Conservation (phyloP, 106 monocot genomes). For the Phalaenopsis equestris region DNA sequence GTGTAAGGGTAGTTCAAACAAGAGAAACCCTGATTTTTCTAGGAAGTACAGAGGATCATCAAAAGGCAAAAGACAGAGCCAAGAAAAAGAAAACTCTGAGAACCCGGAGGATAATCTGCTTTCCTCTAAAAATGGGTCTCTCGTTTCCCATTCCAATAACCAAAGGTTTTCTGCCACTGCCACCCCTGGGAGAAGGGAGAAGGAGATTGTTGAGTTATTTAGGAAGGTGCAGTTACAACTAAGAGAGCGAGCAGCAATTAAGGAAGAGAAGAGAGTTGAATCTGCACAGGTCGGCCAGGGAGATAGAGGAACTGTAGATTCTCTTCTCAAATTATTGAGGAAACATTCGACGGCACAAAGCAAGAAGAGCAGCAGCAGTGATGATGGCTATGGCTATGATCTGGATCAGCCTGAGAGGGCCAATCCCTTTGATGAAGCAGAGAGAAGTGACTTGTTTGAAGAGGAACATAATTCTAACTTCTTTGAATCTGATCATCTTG, state of each 20-base stretch:
- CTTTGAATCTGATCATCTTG: slow-evolving; percentile 26
- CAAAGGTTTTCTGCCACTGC: slow-evolving; percentile 59
- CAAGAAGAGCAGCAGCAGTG: slow-evolving; percentile 22
- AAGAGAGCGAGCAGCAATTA: slow-evolving; percentile 46
- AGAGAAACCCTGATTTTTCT: slow-evolving; percentile 70
- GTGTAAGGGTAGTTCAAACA: slow-evolving; percentile 30
- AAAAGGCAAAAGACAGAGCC: slow-evolving; percentile 39
- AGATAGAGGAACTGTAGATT: slow-evolving; percentile 73
- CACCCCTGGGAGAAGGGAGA: slow-evolving; percentile 64
- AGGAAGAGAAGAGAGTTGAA: slow-evolving; percentile 72
- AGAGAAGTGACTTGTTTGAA: slow-evolving; percentile 30
- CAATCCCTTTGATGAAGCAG: slow-evolving; percentile 26
- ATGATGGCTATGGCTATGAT: slow-evolving; percentile 11
- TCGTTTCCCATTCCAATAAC: slow-evolving; percentile 40
- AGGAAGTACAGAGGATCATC: slow-evolving; percentile 57
- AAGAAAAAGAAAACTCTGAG: slow-evolving; percentile 41
- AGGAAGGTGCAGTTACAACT: slow-evolving; percentile 77
- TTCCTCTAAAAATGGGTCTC: slow-evolving; percentile 69
- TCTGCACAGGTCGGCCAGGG: slow-evolving; percentile 38
- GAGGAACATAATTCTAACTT: slow-evolving; percentile 42
- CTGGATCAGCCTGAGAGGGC: slow-evolving; percentile 27
- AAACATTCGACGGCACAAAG: slow-evolving; percentile 62
- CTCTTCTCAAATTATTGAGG: slow-evolving; percentile 70
- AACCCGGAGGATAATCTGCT: slow-evolving; percentile 34
- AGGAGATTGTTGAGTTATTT: slow-evolving; percentile 84